A percentile compares a stretch with the other conserved stretches of the same genome.
Evolutionary conservation across 805 yeast species (phyloP).

Genomic region (Schizosaccharomyces osmophilus): DNA sequence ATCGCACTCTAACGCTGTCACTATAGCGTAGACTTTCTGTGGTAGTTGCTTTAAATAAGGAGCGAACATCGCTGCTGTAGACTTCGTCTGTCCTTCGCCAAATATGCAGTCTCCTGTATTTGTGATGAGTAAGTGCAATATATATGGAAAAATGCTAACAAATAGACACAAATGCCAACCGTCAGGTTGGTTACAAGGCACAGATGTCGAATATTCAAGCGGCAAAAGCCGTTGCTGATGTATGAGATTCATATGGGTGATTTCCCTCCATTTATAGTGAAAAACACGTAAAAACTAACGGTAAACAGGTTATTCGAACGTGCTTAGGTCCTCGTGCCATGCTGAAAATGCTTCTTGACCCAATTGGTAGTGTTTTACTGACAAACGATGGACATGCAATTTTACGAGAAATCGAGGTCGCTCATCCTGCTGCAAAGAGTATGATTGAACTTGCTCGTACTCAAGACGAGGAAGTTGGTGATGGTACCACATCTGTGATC

Average conservation of each 20-base stretch:
- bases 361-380: constrained; percentile 53
- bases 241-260: constrained; percentile 7
- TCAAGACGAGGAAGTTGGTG: constrained; percentile 37
- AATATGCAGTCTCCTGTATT: constrained; percentile 8
- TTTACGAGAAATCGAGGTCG: constrained; percentile 74
- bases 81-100: not conserved
- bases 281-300: not conserved
- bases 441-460: constrained; percentile 94
- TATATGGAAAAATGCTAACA: not conserved
- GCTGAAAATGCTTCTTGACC: constrained; percentile 93
- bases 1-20: too few relatives aligned
- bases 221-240: constrained; percentile 47
- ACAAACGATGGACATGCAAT: constrained; percentile 98
- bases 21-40: too few relatives aligned
- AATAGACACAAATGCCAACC: constrained; percentile 33
- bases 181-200: constrained; percentile 92
- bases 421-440: constrained; percentile 97
- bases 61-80: not conserved
- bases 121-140: constrained; percentile 5
- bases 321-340: constrained; percentile 98
- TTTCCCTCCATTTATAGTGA: not conserved
- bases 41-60: not conserved
- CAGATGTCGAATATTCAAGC: constrained; percentile 93
- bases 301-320: constrained; percentile 59
- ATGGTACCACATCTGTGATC: constrained; percentile 93